Conservation (phyloP, 345 rosid genomes). For the Citrus mangshanensis region DNA sequence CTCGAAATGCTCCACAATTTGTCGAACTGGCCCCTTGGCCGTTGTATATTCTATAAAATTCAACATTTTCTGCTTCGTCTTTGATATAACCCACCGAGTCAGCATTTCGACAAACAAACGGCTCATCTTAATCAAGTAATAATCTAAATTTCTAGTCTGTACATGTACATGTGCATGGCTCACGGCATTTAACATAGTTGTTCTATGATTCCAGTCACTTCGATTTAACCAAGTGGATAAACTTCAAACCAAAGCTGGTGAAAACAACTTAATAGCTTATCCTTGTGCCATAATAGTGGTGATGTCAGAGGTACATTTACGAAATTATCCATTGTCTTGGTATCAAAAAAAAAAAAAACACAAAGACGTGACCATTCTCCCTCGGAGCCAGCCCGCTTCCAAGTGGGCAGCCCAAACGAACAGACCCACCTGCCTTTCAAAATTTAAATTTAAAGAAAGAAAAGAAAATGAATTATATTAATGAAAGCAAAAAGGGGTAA, state of each 20-base stretch:
- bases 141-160: not conserved
- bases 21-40: not conserved
- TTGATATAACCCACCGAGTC: not conserved
- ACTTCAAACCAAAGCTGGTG: not conserved
- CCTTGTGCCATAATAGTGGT: too few species aligned
- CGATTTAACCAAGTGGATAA: not conserved
- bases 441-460: conserved; percentile 2
- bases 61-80: not conserved
- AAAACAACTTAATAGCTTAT: not conserved
- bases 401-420: not conserved
- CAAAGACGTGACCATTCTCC: not conserved
- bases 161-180: too few species aligned
- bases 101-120: not conserved
- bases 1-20: not conserved
- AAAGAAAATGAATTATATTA: not conserved
- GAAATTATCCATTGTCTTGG: too few species aligned
- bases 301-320: too few species aligned
- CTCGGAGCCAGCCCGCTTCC: not conserved
- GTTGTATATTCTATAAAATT: not conserved
- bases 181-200: not conserved
- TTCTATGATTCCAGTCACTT: not conserved
- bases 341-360: too few species aligned
- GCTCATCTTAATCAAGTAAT: not conserved
- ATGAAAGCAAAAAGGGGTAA: not conserved
- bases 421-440: not conserved